A percentile compares a stretch with the other conserved stretches of the same genome.
These are phyloP conservation scores for Xerocomellus amylosporus DNA, from an alignment of 768 basidiomycete species.

Conservation along the genomic window DNA sequence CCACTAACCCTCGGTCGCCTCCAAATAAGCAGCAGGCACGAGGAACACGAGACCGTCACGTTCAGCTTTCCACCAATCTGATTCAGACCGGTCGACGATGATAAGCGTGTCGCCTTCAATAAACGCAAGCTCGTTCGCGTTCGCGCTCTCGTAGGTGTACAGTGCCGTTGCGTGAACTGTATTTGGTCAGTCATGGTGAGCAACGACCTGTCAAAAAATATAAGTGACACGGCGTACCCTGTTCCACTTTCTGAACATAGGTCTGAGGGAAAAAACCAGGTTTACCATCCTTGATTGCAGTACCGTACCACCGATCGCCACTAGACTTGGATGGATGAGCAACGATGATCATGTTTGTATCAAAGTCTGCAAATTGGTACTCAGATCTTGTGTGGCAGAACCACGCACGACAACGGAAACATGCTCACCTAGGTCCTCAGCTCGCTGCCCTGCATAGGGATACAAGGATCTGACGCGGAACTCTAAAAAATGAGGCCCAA, in stretches of 20 bases:
- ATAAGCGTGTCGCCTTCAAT: slow-evolving; percentile 72
- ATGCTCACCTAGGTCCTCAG: slow-evolving; percentile 81
- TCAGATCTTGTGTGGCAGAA: slow-evolving; percentile 2
- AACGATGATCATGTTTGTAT: slow-evolving; percentile 68
- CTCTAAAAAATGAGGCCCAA: slow-evolving; percentile 40
- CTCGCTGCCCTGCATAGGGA: slow-evolving; percentile 79
- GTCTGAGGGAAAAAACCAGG: slow-evolving; percentile 89
- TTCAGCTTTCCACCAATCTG: slow-evolving; percentile 97
- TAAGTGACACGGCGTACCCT: slow-evolving; percentile 40
- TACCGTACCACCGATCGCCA: slow-evolving; percentile 95
- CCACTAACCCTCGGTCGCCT: slow-evolving; percentile 88
- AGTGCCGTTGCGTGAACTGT: slow-evolving; percentile 72
- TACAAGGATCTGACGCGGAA: slow-evolving; percentile 78
- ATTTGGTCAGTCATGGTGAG: slow-evolving; percentile 1
- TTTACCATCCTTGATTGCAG: slow-evolving; percentile 56
- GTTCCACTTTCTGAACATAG: slow-evolving; percentile 72
- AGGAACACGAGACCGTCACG: slow-evolving; percentile 80
- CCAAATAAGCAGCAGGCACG: slow-evolving; percentile 90
- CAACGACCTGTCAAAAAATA: background rate
- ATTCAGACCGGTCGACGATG: slow-evolving; percentile 80
- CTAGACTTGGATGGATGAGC: slow-evolving; percentile 85
- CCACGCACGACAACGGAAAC: background rate
- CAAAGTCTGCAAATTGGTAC: slow-evolving; percentile 56
- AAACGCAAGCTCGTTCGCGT: slow-evolving; percentile 83
- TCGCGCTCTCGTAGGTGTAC: slow-evolving; percentile 70